Percentiles rank a stretch among this genome's conserved stretches.
phyloP scores from a whole-genome alignment of 2,329 filamentous ascomycete genomes.

The Mycosphaerella sp. region DNA sequence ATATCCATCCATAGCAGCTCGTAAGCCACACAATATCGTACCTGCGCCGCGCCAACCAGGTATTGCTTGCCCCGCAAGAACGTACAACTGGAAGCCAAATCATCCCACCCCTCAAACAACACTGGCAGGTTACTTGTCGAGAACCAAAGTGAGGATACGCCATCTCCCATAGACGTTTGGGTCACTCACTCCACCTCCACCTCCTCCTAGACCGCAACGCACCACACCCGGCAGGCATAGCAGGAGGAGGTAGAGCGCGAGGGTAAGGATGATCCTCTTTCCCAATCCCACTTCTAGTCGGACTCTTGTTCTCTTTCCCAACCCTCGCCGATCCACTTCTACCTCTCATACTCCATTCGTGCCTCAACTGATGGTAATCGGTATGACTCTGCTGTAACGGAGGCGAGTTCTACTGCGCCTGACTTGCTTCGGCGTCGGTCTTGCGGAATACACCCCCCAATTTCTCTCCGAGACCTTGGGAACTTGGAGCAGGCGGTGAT shows the following conservation, averaged over 20 bases:
- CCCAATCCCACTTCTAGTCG: neutral
- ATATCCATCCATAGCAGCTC: too few species aligned
- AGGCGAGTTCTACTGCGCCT: slow-evolving; percentile 13
- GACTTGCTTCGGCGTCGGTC: slow-evolving; percentile 6
- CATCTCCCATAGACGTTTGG: neutral
- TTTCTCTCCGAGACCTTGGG: slow-evolving; percentile 7
- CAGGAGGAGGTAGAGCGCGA: neutral
- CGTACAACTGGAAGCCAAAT: too few species aligned
- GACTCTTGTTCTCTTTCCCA: neutral
- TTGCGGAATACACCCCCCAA: slow-evolving; percentile 12
- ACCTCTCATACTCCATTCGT: slow-evolving; percentile 1
- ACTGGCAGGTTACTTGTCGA: too few species aligned
- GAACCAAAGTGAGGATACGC: neutral
- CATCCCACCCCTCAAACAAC: too few species aligned
- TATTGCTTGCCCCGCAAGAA: too few species aligned
- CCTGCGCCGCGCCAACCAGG: too few species aligned
- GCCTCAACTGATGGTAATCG: neutral
- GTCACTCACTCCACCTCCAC: slow-evolving; percentile 3
- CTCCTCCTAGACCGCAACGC: neutral
- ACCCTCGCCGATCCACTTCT: neutral
- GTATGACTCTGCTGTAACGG: neutral
- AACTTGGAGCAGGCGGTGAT: neutral
- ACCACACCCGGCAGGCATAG: neutral
- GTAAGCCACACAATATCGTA: too few species aligned
- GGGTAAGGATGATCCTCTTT: neutral